These are phyloP conservation scores for Oropetium thomaeum DNA, from an alignment of 176 grass and related monocot genomes.

Conservation along the genomic window DNA sequence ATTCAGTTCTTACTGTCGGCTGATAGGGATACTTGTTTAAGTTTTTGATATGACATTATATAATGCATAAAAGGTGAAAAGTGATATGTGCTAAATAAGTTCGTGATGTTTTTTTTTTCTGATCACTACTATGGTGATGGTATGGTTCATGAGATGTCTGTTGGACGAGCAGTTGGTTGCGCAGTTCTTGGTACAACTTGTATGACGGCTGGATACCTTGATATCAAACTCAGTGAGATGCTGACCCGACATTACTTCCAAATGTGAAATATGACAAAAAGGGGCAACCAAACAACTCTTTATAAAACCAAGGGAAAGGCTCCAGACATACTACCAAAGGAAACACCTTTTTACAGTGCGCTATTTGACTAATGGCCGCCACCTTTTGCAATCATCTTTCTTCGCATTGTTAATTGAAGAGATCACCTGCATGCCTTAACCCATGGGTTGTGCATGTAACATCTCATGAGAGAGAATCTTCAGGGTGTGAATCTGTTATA, in stretches of 20 bases:
- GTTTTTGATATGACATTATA: too few species aligned
- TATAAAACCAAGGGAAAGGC: constrained; percentile 59
- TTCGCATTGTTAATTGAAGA: constrained; percentile 31
- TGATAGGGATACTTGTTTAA: too few species aligned
- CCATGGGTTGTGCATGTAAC: constrained; percentile 30
- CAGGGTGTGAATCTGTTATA: constrained; percentile 33
- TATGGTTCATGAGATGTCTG: too few species aligned
- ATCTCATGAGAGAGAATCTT: constrained; percentile 44
- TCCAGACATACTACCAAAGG: constrained; percentile 40
- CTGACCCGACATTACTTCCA: constrained; percentile 37
- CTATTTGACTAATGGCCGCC: constrained; percentile 68
- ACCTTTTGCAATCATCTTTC: constrained; percentile 42
- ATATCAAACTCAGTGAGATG: constrained; percentile 31
- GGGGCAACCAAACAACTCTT: constrained; percentile 45
- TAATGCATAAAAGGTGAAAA: too few species aligned
- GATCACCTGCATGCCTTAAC: constrained; percentile 36
- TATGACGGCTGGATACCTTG: constrained; percentile 22
- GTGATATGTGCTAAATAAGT: too few species aligned
- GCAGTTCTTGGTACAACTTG: constrained; percentile 4
- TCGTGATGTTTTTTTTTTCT: too few species aligned
- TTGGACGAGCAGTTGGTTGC: too few species aligned
- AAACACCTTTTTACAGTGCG: constrained; percentile 46
- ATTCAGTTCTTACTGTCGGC: too few species aligned
- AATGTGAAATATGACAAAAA: constrained; percentile 46
- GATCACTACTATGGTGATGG: too few species aligned